Base-by-base conservation (phyloP, 371 early-diverging fungal genomes). In the Encephalitozoon romaleae region DNA sequence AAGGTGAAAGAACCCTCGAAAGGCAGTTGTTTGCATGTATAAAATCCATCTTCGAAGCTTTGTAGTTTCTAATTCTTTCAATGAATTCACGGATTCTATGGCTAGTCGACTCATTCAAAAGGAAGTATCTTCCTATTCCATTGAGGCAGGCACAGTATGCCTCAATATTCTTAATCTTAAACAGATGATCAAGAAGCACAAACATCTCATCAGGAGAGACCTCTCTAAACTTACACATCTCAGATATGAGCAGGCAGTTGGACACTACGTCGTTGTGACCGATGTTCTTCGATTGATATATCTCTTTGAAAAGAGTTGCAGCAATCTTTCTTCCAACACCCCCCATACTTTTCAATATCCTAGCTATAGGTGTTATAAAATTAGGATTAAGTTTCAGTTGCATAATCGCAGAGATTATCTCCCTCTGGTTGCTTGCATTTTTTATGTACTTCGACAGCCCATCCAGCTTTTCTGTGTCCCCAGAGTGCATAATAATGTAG, bases 301-400 rank as follows among this genome's bases (percentile, higher is more conserved):
- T 26, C 9, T 63, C 64, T 49, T 64, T 65, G 28, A 72, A 21
- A 12, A 72, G 28, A n/a, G 32, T 38, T 18, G 28, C 25, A 0
- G 47, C 51, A 72, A 45, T 30, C 26, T 71, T 71, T 43, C 32
- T 71, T 49, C 43, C 47, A 41, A 59, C 8, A 15, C 28, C 26
- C n/a, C 71, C 71, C 39, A 45, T 43, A 25, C 53, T 71, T 59
- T 55, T 71, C 5, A 71, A 38, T 55, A 71, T 71, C 47, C 59
- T 53, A 4, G 71, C 71, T 55, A 71, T 41, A 11, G 38, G 26
- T 38, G 71, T 42, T 21, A 52, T 42, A 25, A 43, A 59, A 32
- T 42, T 59, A 1, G 63, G 39, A 28, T 71, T 71, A 32, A 41
- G 25, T 45, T 59, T 71, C 42, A 71, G 30, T 45, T 71, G 54